Base-by-base conservation (phyloP, 139 green algal species). In the Eudorina sp. region DNA sequence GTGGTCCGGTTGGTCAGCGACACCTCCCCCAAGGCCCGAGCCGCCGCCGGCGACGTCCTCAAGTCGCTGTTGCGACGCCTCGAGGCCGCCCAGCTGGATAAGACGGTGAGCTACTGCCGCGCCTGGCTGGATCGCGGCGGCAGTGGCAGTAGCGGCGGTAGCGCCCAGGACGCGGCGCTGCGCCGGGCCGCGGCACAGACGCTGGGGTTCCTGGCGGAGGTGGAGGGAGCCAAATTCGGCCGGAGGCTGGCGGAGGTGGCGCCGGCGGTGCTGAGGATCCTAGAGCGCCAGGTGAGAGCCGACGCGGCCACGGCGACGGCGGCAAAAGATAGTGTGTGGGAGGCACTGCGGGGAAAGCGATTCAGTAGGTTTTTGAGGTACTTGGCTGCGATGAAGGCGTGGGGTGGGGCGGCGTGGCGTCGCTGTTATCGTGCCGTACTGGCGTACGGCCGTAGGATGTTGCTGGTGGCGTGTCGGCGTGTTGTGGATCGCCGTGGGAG, bases 1-100 rank as follows among this genome's bases (percentile, higher is more conserved):
- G 95, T 98, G 8, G 89, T 94, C 8, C 93, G 96, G 21, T 90
- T 99, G 8, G 96, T 96, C 23, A 96, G 94, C 48, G 97, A 99
- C 64, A 53, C 90, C 8, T 92, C 91, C 36, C 81, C 92, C 81
- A 89, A 90, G 51, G 46, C 51, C 79, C 91, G 94, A 27, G 66
- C 87, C 40, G 80, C 89, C 27, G 93, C 94, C 23, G 96, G 89
- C 2, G 91, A 89, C 0, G 88, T 90, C 14, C 43, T 97, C 41
- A 78, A 79, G 43, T 51, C 88, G 27, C 94, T 99, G 78, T 89
- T 98, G 83, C 62, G 73, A 46, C 85, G 92, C 5, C 84, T 94
- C 55, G 58, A 80, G 25, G 13, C 90, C 19, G 55, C 78, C 23
- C 75, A 84, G 62, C 83, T 89, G 29, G 94, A 96, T 84, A 68